Evolutionary conservation across 441 rosid species (phyloP), one percentile per base, ranked within the genome.

Genomic region (Arabidopsis hybrid): DNA sequence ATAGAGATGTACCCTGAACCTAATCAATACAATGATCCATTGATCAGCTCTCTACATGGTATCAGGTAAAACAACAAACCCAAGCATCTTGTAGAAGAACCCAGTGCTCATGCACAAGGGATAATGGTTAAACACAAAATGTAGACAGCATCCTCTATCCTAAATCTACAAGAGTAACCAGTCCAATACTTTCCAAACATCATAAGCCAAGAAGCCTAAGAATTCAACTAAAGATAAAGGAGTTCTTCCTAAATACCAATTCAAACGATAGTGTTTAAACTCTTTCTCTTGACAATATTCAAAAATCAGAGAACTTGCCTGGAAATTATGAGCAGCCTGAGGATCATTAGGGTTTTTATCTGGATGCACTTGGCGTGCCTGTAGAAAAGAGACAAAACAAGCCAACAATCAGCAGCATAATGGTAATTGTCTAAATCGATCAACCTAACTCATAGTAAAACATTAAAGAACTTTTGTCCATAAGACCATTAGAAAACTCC

Each of bases 281-380:
- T 64, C 4, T 7, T 21, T 47, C 35, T 50, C 34, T 14, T 13
- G 6, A 26, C 31, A 67, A n/a, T 0, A 60, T 12, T 8, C 26
- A 3, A 32, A 40, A 67, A 61, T n/a, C 13, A 10, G 16, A 72
- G 16, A 72, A 73, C 86, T 82, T 82, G 78, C 97, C 93, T 95
- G 99, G 83, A 95, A 95, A 80, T 95, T 92, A 67, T 87, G 89
- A 3, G 99, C 99, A 35, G 99, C 99, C 0, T 73, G 90, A 79
- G 99, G 99, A 83, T 95, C 94, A 60, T 95, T 88, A 9, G 96
- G 99, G 72, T 92, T 95, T 80, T 91, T 95, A 85, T 95, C 99
- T 6, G 99, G 99, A 79, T 89, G 99, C 64, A 92, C 97, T 80
- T 92, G 88, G 8, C 99, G 93, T 42, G 99, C 99, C 99, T 95